Base-by-base conservation (phyloP, 2,329 filamentous ascomycete genomes). In the Xylariaceae sp. region DNA sequence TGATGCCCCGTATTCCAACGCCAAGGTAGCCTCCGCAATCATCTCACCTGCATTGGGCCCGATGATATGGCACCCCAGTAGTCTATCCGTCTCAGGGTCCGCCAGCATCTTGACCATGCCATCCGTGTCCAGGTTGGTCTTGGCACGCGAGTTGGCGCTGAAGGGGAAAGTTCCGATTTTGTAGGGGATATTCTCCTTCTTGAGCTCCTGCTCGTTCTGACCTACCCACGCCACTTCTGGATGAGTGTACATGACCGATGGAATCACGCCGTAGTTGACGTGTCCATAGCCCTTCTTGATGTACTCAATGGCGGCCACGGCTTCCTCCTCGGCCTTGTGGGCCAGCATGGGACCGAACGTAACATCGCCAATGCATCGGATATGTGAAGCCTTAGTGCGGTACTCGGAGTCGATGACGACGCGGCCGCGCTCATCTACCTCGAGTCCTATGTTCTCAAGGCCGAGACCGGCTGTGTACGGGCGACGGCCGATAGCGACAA, bases 291-390 rank as follows among this genome's bases (percentile, higher is more conserved):
- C 92, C 82, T 97, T 97, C 80, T 91, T 93, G 77, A 99, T 94
- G 81, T 92, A 97, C 77, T 99, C 94, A 59, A 97, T 82, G 53
- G 88, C 93, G 26, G 94, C 94, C 60, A 97, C 92, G 56, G 84
- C 94, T 78, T 99, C 94, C 78, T 99, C 94, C 78, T 99, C 94
- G 45, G 94, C 94, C 84, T 99, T 99, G 84, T 99, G 94, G 49
- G 94, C 94, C 69, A 99, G 87, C 94, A 99, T 99, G 70, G 92
- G 92, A 8, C 94, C 94, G 73, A 99, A 99, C 40, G 94, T 99
- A 71, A 86, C 90, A 75, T 97, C 94, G 70, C 94, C 94, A 64
- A 97, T 89, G 68, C 93, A 94, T 67, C 94, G 92, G 74, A 99
- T 97, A 80, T 99, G 94, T 41, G 92, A 90, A 64, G 94, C 80